Percentiles rank a stretch among this genome's conserved stretches.
These are phyloP conservation scores for Apophysomyces ossiformis DNA, from an alignment of 371 early-diverging fungal genomes.

Conservation along the genomic window DNA sequence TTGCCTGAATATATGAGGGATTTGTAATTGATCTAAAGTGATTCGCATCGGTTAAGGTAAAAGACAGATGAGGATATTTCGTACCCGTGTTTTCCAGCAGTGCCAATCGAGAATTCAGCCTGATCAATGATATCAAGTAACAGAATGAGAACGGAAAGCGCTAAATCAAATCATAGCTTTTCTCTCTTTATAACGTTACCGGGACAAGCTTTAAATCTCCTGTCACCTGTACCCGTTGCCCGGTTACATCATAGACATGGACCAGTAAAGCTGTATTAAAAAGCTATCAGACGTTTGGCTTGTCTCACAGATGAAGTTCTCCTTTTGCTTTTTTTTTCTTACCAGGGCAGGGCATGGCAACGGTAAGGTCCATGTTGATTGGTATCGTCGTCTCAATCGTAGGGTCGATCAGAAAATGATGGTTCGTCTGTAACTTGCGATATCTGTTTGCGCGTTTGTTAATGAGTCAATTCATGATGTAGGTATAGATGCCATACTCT, in stretches of 20 bases:
- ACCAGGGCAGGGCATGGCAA: slow-evolving; percentile 91
- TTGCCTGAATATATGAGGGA: slow-evolving; percentile 44
- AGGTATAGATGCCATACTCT: slow-evolving; percentile 52
- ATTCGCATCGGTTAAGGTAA: not conserved
- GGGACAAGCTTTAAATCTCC: slow-evolving; percentile 45
- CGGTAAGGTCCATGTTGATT: slow-evolving; percentile 85
- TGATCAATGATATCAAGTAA: slow-evolving; percentile 22
- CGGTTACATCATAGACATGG: slow-evolving; percentile 56
- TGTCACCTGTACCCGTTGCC: slow-evolving; percentile 47
- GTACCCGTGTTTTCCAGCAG: slow-evolving; percentile 44
- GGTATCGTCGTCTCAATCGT: slow-evolving; percentile 68
- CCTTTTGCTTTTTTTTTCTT: slow-evolving; percentile 13
- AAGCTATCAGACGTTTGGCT: not conserved
- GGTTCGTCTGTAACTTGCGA: slow-evolving; percentile 63
- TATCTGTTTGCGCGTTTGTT: slow-evolving; percentile 30
- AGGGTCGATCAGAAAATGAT: slow-evolving; percentile 82
- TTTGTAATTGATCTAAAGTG: slow-evolving; percentile 23
- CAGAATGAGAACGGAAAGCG: not conserved
- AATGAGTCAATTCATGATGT: not conserved
- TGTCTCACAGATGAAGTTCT: not conserved
- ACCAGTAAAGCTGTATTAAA: slow-evolving; percentile 24
- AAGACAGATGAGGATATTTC: not conserved
- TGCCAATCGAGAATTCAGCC: slow-evolving; percentile 52
- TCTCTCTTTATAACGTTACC: slow-evolving; percentile 23
- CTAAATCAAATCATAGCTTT: no score